Percentiles rank a stretch among this genome's conserved stretches.
phyloP scores from a whole-genome alignment of 1,284 basidiomycete species.

The Fomitopsis schrenkii region DNA sequence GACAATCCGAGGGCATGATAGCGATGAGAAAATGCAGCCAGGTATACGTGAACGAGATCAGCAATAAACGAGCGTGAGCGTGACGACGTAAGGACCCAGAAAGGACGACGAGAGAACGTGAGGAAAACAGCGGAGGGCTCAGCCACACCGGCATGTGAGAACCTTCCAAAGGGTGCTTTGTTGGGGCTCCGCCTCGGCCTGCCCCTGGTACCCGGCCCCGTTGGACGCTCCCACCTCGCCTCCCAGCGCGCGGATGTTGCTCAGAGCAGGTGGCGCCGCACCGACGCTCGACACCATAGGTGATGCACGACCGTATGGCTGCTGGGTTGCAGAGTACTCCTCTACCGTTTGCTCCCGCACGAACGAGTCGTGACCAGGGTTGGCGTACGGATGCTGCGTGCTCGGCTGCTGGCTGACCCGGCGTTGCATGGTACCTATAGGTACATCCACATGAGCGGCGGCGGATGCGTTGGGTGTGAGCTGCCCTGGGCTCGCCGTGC shows the following conservation, averaged over 20 bases:
- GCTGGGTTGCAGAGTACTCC: slow-evolving; percentile 41
- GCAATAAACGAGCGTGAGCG: slow-evolving; percentile 9
- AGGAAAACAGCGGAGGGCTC: slow-evolving; percentile 17
- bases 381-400: slow-evolving; percentile 65
- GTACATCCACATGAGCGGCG: slow-evolving; percentile 69
- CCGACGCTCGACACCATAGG: slow-evolving; percentile 69
- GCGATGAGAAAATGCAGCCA: slow-evolving; percentile 15
- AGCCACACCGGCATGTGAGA: slow-evolving; percentile 74
- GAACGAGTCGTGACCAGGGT: slow-evolving; percentile 48
- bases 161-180: slow-evolving; percentile 61
- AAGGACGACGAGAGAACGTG: slow-evolving; percentile 18
- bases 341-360: slow-evolving; percentile 39
- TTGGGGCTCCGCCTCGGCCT: slow-evolving; percentile 50
- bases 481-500: slow-evolving; percentile 42
- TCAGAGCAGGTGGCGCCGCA: slow-evolving; percentile 66
- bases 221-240: slow-evolving; percentile 64
- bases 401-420: slow-evolving; percentile 37
- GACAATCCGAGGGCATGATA: slow-evolving; percentile 7
- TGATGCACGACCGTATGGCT: slow-evolving; percentile 61
- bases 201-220: slow-evolving; percentile 54
- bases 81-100: slow-evolving; percentile 6
- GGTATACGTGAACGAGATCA: slow-evolving; percentile 11
- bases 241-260: slow-evolving; percentile 61
- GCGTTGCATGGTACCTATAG: slow-evolving; percentile 50
- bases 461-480: slow-evolving; percentile 58